Conservation (phyloP, 805 yeast genomes). For the Priceomyces castillae region DNA sequence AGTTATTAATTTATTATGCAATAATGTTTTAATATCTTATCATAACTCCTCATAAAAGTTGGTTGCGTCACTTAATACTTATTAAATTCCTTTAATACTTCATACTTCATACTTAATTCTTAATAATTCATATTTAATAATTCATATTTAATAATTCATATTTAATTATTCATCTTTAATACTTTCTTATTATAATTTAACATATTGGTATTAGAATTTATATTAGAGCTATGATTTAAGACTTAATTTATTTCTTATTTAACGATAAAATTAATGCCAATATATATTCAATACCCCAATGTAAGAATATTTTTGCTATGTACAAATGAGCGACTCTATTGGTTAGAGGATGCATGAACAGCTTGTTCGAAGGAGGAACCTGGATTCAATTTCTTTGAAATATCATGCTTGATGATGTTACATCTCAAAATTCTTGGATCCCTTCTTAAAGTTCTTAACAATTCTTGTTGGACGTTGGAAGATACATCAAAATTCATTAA, state of each 20-base stretch:
- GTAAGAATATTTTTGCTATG: not conserved
- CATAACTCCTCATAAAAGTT: not conserved
- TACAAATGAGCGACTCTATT: not conserved
- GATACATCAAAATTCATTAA: conserved; percentile 84
- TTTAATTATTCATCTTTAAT: not conserved
- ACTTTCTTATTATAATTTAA: not conserved
- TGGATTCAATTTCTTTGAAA: conserved; percentile 49
- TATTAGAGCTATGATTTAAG: too few relatives aligned
- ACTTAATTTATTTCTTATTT: conserved; percentile 4
- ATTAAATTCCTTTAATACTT: not conserved
- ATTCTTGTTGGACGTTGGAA: conserved; percentile 81
- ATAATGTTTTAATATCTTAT: not conserved
- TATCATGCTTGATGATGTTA: conserved; percentile 62
- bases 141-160: not conserved
- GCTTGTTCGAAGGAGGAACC: conserved; percentile 57
- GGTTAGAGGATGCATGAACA: conserved; percentile 12
- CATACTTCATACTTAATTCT: not conserved
- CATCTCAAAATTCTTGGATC: conserved; percentile 92
- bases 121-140: not conserved
- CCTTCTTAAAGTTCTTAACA: conserved; percentile 70
- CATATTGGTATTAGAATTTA: too few relatives aligned
- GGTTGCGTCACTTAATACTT: conserved; percentile 1
- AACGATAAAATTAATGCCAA: conserved; percentile 8
- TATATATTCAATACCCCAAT: conserved; percentile 1
- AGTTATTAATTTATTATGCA: not conserved